A percentile compares a stretch with the other conserved stretches of the same genome.
Evolutionary conservation across 2,329 filamentous ascomycete genomes (phyloP).

Genomic region (Colletotrichum sp.): DNA sequence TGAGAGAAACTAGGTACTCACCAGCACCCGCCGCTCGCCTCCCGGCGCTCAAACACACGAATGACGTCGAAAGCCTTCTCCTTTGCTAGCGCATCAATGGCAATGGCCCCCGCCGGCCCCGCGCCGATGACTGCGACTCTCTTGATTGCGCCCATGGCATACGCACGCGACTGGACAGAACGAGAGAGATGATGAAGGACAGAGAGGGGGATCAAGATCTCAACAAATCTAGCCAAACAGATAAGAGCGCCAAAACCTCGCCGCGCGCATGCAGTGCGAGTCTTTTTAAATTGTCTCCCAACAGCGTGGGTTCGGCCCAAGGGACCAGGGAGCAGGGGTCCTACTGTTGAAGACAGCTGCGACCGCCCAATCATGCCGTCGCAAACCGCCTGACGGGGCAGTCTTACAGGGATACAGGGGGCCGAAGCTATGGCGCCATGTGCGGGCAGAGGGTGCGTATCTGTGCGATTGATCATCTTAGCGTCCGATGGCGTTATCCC

Average conservation of each 20-base stretch:
- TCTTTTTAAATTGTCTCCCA: background rate
- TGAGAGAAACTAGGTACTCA: constrained; percentile 34
- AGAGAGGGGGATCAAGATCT: background rate
- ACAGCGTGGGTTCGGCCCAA: background rate
- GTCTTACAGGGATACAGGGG: constrained; percentile 1
- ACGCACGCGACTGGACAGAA: background rate
- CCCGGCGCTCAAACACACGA: constrained; percentile 66
- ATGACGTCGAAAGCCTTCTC: constrained; percentile 64
- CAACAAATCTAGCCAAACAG: background rate
- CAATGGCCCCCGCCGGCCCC: constrained; percentile 64
- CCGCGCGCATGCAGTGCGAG: background rate
- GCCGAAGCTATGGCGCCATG: background rate
- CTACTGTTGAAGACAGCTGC: background rate
- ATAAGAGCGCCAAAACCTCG: background rate
- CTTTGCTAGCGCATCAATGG: constrained; percentile 63
- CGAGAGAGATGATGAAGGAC: background rate
- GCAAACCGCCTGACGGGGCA: constrained; percentile 14
- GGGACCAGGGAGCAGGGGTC: background rate
- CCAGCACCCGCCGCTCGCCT: constrained; percentile 66
- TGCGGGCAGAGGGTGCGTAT: background rate
- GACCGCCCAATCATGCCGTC: background rate
- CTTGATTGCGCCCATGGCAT: constrained; percentile 25
- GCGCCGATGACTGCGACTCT: constrained; percentile 65
- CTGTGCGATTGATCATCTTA: constrained; percentile 9
- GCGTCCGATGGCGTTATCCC: constrained; percentile 17